Percentiles rank a stretch among this genome's conserved stretches.
Conservation (phyloP, 495 filamentous ascomycete genomes). For the Baudoinia panamericana region DNA sequence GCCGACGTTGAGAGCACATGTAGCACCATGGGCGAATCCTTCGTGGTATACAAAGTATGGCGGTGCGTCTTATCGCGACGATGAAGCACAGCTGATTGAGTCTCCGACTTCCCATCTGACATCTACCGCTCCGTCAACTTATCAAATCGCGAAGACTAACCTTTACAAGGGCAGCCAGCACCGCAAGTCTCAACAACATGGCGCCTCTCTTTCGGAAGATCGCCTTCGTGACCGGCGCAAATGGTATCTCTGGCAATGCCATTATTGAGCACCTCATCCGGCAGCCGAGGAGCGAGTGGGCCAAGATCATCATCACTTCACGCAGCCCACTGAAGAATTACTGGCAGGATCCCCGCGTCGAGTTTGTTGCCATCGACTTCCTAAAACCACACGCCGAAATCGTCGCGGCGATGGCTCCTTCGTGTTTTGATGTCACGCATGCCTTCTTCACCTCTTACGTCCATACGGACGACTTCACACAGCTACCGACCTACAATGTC, state of each 20-base stretch:
- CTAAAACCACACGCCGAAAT: slow-evolving; percentile 1
- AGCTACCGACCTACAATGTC: slow-evolving; percentile 19
- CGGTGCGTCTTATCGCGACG: too few relatives aligned
- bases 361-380: slow-evolving; percentile 22
- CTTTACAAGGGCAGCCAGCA: too few relatives aligned
- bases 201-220: too few relatives aligned
- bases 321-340: slow-evolving; percentile 17
- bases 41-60: too few relatives aligned
- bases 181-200: too few relatives aligned
- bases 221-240: slow-evolving; percentile 1
- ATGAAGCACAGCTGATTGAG: too few relatives aligned
- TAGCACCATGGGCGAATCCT: too few relatives aligned
- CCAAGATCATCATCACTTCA: slow-evolving; percentile 24
- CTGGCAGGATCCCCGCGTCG: slow-evolving; percentile 21
- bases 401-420: slow-evolving; percentile 4
- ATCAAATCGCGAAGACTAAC: too few relatives aligned
- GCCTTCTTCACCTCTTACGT: slow-evolving; percentile 27
- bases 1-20: too few relatives aligned
- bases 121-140: too few relatives aligned
- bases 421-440: slow-evolving; percentile 24
- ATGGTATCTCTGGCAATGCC: slow-evolving; percentile 1
- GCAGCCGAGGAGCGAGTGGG: background rate
- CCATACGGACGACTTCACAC: slow-evolving; percentile 26
- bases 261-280: background rate
- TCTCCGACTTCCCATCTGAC: too few relatives aligned